Evolutionary conservation across 495 filamentous ascomycete species (phyloP).

Genomic region (Ascodesmis nigricans): DNA sequence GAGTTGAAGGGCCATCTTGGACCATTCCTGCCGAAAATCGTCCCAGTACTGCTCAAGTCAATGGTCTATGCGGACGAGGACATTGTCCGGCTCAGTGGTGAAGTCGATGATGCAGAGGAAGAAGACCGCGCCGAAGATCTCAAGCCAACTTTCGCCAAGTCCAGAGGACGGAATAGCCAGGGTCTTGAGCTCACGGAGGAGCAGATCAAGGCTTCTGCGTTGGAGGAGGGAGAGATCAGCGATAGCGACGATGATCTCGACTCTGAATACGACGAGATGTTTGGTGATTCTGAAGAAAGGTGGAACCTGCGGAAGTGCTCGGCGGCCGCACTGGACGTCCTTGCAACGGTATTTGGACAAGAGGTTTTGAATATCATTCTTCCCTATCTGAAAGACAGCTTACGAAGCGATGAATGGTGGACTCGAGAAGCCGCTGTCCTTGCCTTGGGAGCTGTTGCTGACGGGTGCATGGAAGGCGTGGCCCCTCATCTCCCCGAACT

Average conservation of each 20-base stretch:
- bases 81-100: constrained; percentile 57
- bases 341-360: constrained; percentile 70
- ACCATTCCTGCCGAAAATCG: constrained; percentile 61
- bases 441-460: constrained; percentile 81
- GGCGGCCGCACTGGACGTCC: constrained; percentile 81
- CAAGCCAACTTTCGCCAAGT: constrained; percentile 77
- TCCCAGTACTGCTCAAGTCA: constrained; percentile 74
- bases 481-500: constrained; percentile 79
- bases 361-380: constrained; percentile 78
- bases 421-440: constrained; percentile 88
- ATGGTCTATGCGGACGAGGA: constrained; percentile 97
- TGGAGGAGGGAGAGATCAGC: constrained; percentile 46
- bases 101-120: constrained; percentile 71
- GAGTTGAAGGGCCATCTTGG: constrained; percentile 47
- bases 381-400: constrained; percentile 76
- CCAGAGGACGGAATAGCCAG: constrained; percentile 31
- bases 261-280: constrained; percentile 40
- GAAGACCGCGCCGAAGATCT: constrained; percentile 84
- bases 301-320: constrained; percentile 98
- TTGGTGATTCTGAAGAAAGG: constrained; percentile 57
- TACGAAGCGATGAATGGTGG: constrained; percentile 74
- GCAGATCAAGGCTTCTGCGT: constrained; percentile 28
- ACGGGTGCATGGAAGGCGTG: constrained; percentile 80
- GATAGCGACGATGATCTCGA: constrained; percentile 72
- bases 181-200: constrained; percentile 21